phyloP scores from a whole-genome alignment of 1,284 basidiomycete species.

The Naganishia sp. region DNA sequence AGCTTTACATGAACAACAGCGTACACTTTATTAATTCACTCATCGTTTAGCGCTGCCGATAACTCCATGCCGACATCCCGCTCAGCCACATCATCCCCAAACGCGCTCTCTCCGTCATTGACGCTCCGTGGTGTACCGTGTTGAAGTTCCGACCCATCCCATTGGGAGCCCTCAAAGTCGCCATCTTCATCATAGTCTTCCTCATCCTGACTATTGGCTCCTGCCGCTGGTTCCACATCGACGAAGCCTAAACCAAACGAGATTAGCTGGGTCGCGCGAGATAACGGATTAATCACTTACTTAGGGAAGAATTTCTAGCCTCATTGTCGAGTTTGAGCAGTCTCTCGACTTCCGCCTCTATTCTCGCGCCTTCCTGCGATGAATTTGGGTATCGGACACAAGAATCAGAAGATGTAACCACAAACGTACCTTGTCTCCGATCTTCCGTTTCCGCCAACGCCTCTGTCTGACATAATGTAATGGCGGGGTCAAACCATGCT shows the following conservation, averaged over 20 bases:
- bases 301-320: conserved; percentile 54
- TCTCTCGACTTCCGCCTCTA: conserved; percentile 94
- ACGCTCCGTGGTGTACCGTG: conserved; percentile 52
- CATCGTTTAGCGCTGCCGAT: conserved; percentile 38
- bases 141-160: conserved; percentile 61
- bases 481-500: conserved; percentile 93
- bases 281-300: conserved; percentile 29
- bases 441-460: conserved; percentile 86
- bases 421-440: conserved; percentile 62
- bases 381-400: conserved; percentile 55
- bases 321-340: conserved; percentile 81
- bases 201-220: conserved; percentile 49
- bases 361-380: conserved; percentile 58
- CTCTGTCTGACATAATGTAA: conserved; percentile 88
- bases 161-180: conserved; percentile 62
- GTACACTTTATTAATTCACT: conserved; percentile 33
- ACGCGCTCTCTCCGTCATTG: conserved; percentile 58
- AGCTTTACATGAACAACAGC: not conserved
- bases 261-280: conserved; percentile 13
- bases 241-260: conserved; percentile 12
- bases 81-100: conserved; percentile 53
- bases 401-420: no score
- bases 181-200: conserved; percentile 61
- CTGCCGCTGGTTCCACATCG: conserved; percentile 46
- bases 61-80: conserved; percentile 44